Conservation (phyloP, 2,329 filamentous ascomycete genomes). For the Cercospora sesami region DNA sequence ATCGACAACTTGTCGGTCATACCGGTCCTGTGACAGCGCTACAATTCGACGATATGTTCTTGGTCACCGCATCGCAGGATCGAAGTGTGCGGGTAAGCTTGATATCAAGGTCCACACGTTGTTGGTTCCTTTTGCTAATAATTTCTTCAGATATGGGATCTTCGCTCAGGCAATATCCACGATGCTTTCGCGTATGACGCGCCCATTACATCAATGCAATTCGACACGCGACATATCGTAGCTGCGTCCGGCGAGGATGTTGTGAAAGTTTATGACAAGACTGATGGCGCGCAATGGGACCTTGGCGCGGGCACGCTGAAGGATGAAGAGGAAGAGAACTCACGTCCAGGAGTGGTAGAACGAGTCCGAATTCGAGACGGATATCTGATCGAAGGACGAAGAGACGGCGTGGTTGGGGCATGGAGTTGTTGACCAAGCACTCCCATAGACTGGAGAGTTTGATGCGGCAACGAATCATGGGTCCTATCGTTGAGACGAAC, state of each 20-base stretch:
- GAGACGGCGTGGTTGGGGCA: slow-evolving; percentile 82
- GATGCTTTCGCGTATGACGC: slow-evolving; percentile 96
- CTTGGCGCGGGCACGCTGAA: slow-evolving; percentile 80
- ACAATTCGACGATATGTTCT: slow-evolving; percentile 92
- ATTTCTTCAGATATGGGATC: slow-evolving; percentile 83
- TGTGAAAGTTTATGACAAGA: slow-evolving; percentile 97
- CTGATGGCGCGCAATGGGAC: slow-evolving; percentile 93
- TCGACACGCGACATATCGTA: slow-evolving; percentile 85
- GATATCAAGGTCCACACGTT: too few relatives aligned
- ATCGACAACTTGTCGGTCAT: slow-evolving; percentile 90
- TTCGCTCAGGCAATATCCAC: slow-evolving; percentile 90
- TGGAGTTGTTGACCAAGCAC: slow-evolving; percentile 67
- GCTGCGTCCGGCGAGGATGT: slow-evolving; percentile 88
- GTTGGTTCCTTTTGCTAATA: slow-evolving; percentile 31
- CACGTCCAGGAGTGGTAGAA: slow-evolving; percentile 60
- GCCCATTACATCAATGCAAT: slow-evolving; percentile 94
- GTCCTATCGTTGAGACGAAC: background rate
- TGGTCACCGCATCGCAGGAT: slow-evolving; percentile 90
- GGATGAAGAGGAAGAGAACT: slow-evolving; percentile 54
- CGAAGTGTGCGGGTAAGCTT: slow-evolving; percentile 84
- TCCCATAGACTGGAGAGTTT: background rate
- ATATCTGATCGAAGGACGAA: slow-evolving; percentile 86
- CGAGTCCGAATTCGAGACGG: slow-evolving; percentile 88
- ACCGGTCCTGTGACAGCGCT: slow-evolving; percentile 91
- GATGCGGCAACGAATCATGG: background rate